phyloP scores from a whole-genome alignment of 2,329 filamentous ascomycete genomes.

The Trichoderma asperellum region DNA sequence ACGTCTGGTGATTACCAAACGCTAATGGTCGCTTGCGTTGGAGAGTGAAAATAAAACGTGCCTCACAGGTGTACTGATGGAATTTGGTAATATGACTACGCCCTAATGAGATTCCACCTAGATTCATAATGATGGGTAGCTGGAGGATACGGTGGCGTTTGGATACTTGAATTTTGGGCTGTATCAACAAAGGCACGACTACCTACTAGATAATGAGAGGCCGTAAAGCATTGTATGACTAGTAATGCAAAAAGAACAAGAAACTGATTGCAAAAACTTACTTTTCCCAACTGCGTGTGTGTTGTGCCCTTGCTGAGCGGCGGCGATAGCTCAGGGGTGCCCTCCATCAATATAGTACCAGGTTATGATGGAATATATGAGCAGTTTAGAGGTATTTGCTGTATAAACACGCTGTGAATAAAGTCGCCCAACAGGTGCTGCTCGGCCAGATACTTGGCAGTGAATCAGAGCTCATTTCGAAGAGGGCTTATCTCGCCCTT shows the following conservation, averaged over 20 bases:
- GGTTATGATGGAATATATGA: neutral
- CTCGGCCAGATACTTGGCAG: neutral
- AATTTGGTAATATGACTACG: neutral
- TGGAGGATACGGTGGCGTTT: conserved; percentile 15
- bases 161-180: neutral
- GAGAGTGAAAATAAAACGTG: conserved; percentile 42
- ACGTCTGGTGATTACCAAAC: conserved; percentile 82
- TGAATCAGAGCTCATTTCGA: conserved; percentile 15
- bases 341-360: neutral
- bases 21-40: conserved; percentile 72
- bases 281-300: neutral
- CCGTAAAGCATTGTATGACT: neutral
- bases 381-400: neutral
- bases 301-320: neutral
- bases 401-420: neutral
- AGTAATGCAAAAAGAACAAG: neutral
- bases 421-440: neutral
- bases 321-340: neutral
- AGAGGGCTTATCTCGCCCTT: neutral
- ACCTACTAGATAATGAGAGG: neutral
- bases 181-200: conserved; percentile 1
- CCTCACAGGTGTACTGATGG: neutral
- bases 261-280: neutral
- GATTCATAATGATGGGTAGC: neutral
- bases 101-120: conserved; percentile 6